A percentile compares a stretch with the other conserved stretches of the same genome.
phyloP scores from a whole-genome alignment of 2,329 filamentous ascomycete genomes.

The Nannizzia gypsea region DNA sequence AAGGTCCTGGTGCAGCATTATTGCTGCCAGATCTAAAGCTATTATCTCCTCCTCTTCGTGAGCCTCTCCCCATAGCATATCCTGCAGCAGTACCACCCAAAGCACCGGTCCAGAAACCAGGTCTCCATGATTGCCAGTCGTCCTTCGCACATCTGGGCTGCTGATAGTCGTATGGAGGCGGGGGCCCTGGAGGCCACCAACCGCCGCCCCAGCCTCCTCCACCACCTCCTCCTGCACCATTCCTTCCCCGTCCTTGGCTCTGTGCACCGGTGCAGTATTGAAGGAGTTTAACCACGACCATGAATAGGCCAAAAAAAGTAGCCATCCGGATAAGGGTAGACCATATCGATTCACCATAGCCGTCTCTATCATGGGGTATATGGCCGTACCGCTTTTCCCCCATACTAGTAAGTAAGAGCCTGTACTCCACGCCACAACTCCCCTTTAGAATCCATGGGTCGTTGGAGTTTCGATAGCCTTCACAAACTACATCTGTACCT shows the following conservation, averaged over 20 bases:
- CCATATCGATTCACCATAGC: slow-evolving; percentile 4
- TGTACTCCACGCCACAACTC: slow-evolving; percentile 86
- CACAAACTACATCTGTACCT: slow-evolving; percentile 79
- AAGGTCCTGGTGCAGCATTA: slow-evolving; percentile 8
- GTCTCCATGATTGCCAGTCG: slow-evolving; percentile 26
- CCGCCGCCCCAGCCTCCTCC: slow-evolving; percentile 13
- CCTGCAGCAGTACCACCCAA: slow-evolving; percentile 32
- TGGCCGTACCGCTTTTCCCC: slow-evolving; percentile 61
- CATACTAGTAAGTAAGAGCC: slow-evolving; percentile 60
- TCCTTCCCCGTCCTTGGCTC: slow-evolving; percentile 38
- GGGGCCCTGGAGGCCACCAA: slow-evolving; percentile 18
- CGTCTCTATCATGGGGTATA: slow-evolving; percentile 21
- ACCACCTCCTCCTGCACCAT: slow-evolving; percentile 16
- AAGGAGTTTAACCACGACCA: slow-evolving; percentile 10
- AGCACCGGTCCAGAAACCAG: slow-evolving; percentile 39
- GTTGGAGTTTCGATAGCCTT: slow-evolving; percentile 65
- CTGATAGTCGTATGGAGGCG: slow-evolving; percentile 33
- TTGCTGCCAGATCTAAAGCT: slow-evolving; percentile 3
- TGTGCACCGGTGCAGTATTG: background rate
- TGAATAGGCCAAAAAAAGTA: slow-evolving; percentile 17
- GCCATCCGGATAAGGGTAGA: background rate
- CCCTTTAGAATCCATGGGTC: slow-evolving; percentile 84
- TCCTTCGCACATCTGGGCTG: slow-evolving; percentile 17
- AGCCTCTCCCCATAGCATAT: slow-evolving; percentile 26
- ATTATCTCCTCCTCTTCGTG: background rate